Evolutionary conservation across 805 yeast genomes (phyloP).

Genomic region (Candida boleticola): DNA sequence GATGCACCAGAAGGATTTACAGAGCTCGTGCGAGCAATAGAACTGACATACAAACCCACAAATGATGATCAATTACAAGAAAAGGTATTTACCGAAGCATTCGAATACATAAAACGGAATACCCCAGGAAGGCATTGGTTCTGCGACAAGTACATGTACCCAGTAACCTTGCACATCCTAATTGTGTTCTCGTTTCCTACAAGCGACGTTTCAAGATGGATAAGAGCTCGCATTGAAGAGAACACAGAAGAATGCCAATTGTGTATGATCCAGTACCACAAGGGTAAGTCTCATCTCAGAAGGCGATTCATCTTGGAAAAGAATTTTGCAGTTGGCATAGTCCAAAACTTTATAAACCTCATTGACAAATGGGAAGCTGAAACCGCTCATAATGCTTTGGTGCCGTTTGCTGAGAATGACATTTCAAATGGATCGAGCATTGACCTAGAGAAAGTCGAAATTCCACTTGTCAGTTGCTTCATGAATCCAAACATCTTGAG

Average conservation of each 20-base stretch:
- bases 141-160: slow-evolving; percentile 49
- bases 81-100: slow-evolving; percentile 16
- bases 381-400: slow-evolving; percentile 11
- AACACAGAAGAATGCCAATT: slow-evolving; percentile 48
- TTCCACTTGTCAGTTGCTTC: slow-evolving; percentile 18
- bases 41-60: slow-evolving; percentile 21
- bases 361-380: slow-evolving; percentile 37
- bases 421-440: slow-evolving; percentile 1
- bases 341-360: slow-evolving; percentile 27
- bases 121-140: slow-evolving; percentile 44
- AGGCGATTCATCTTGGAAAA: slow-evolving; percentile 52
- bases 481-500: slow-evolving; percentile 52
- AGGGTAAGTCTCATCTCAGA: slow-evolving; percentile 50
- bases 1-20: slow-evolving; percentile 21
- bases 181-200: slow-evolving; percentile 61
- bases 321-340: slow-evolving; percentile 34
- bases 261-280: slow-evolving; percentile 54
- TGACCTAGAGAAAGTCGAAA: background rate
- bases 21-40: slow-evolving; percentile 22
- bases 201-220: slow-evolving; percentile 43
- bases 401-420: slow-evolving; percentile 5
- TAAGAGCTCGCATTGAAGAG: slow-evolving; percentile 35
- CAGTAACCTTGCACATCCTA: slow-evolving; percentile 52
- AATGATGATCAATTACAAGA: slow-evolving; percentile 28
- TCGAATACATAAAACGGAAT: slow-evolving; percentile 5